Conservation (phyloP, 441 rosid genomes). For the Gossypium davidsonii region DNA sequence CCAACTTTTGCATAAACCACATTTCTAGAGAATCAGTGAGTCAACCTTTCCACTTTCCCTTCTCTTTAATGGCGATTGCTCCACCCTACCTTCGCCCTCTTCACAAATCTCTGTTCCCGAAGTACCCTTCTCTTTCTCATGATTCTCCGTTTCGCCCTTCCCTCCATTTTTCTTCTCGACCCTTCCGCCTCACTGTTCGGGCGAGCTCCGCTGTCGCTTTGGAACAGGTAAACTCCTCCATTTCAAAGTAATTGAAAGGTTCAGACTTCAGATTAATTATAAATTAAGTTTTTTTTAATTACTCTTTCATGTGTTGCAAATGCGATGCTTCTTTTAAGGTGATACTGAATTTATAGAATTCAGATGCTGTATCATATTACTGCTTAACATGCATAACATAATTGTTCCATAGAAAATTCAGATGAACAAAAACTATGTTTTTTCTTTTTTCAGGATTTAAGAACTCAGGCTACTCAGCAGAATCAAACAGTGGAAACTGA, state of each 20-base stretch:
- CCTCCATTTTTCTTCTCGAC: slow-evolving; percentile 32
- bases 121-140: slow-evolving; percentile 30
- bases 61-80: slow-evolving; percentile 39
- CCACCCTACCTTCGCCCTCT: slow-evolving; percentile 33
- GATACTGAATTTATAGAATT: too few relatives aligned
- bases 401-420: not conserved
- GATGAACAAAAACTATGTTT: not conserved
- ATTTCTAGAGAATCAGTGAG: not conserved
- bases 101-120: slow-evolving; percentile 31
- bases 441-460: slow-evolving; percentile 32
- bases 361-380: not conserved
- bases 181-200: slow-evolving; percentile 27
- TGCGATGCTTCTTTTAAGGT: too few relatives aligned
- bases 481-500: slow-evolving; percentile 36
- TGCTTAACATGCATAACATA: not conserved
- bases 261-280: not conserved
- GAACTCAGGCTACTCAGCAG: slow-evolving; percentile 16
- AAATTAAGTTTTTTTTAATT: not conserved
- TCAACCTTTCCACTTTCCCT: not conserved
- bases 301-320: not conserved
- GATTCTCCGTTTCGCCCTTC: slow-evolving; percentile 26
- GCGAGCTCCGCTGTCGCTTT: slow-evolving; percentile 34
- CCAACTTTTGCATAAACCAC: not conserved
- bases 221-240: slow-evolving; percentile 29
- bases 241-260: not conserved